Conservation (phyloP, 768 basidiomycete genomes). For the Suillus occidentalis region DNA sequence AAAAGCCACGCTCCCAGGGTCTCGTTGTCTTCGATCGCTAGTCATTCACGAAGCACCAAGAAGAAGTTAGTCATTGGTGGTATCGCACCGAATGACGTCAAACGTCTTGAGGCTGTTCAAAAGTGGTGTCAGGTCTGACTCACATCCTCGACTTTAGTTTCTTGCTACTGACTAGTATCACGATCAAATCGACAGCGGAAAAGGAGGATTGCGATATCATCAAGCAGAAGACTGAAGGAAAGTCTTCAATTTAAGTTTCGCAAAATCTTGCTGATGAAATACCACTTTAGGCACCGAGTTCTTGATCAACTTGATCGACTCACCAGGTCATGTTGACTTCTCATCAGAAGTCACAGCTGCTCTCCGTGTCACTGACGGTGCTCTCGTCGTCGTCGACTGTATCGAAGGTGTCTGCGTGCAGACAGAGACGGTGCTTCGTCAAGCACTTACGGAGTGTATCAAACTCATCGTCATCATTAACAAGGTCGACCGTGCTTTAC, state of each 20-base stretch:
- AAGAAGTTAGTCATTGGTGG: slow-evolving; percentile 72
- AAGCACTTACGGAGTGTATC: slow-evolving; percentile 96
- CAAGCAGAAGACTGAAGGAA: slow-evolving; percentile 93
- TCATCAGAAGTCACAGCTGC: slow-evolving; percentile 99
- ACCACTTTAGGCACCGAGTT: slow-evolving; percentile 75
- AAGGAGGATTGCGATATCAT: slow-evolving; percentile 86
- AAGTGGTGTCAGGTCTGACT: slow-evolving; percentile 71
- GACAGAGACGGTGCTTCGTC: slow-evolving; percentile 98
- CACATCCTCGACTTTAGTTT: not conserved
- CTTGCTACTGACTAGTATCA: slow-evolving; percentile 63
- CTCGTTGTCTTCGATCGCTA: slow-evolving; percentile 35
- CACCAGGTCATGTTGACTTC: slow-evolving; percentile 99
- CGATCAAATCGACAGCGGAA: slow-evolving; percentile 96
- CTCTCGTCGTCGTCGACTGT: slow-evolving; percentile 99
- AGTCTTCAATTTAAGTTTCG: slow-evolving; percentile 24
- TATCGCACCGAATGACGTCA: slow-evolving; percentile 56
- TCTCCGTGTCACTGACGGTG: slow-evolving; percentile 99
- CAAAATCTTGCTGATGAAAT: slow-evolving; percentile 12
- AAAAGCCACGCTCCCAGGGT: slow-evolving; percentile 26
- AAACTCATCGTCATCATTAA: slow-evolving; percentile 99
- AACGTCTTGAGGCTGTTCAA: slow-evolving; percentile 66
- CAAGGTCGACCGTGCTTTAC: slow-evolving; percentile 99
- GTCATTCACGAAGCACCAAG: slow-evolving; percentile 42
- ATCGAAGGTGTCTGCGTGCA: slow-evolving; percentile 99
- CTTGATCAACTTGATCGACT: slow-evolving; percentile 99